phyloP scores from a whole-genome alignment of 176 grass and related monocot genomes.

The Aegilops umbellulata region DNA sequence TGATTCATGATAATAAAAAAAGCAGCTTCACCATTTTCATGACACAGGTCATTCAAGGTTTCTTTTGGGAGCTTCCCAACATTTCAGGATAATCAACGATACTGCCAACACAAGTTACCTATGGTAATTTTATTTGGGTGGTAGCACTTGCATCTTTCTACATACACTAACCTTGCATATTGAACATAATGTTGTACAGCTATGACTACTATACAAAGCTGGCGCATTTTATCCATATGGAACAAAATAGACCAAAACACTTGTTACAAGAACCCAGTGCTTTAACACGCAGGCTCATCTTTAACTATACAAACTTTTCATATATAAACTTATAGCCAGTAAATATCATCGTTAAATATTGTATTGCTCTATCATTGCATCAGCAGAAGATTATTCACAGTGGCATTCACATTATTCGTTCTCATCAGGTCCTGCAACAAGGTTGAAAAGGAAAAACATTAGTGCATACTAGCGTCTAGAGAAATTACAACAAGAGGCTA shows the following conservation, averaged over 20 bases:
- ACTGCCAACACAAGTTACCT: not conserved
- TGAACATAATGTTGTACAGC: conserved; percentile 35
- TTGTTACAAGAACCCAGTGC: conserved; percentile 46
- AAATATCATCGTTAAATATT: conserved; percentile 36
- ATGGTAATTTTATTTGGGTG: conserved; percentile 39
- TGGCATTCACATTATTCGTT: conserved; percentile 95
- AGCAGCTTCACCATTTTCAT: no score
- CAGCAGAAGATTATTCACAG: conserved; percentile 99
- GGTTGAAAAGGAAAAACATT: not conserved
- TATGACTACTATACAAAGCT: conserved; percentile 54
- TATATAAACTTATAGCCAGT: conserved; percentile 38
- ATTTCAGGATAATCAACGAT: not conserved
- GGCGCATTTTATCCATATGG: not conserved
- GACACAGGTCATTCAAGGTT: not conserved
- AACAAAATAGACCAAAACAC: conserved; percentile 29
- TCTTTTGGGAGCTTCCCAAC: not conserved
- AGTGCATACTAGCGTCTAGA: conserved; percentile 13
- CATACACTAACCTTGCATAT: conserved; percentile 28
- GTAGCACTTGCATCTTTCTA: conserved; percentile 34
- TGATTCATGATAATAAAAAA: no score
- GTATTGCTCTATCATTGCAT: conserved; percentile 57
- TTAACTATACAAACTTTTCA: conserved; percentile 56
- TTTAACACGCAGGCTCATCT: conserved; percentile 38
- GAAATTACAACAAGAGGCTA: not conserved
- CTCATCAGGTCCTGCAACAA: conserved; percentile 83